Conservation (phyloP, 495 filamentous ascomycete genomes). For the Penicillium egyptiacum region DNA sequence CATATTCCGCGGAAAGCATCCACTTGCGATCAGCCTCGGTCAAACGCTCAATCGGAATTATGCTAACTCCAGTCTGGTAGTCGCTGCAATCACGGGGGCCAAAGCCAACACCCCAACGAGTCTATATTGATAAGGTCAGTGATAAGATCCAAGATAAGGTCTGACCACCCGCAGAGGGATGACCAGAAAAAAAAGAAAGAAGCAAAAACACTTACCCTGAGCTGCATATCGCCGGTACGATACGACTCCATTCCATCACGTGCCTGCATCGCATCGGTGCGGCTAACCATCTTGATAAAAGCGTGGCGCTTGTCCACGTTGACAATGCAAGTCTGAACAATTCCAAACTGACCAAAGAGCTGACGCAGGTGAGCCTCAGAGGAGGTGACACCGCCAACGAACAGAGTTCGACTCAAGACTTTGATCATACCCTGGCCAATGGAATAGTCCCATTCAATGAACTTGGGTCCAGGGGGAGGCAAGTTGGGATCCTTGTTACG, state of each 20-base stretch:
- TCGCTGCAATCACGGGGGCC: conserved; percentile 97
- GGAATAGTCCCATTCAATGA: conserved; percentile 73
- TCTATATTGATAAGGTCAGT: conserved; percentile 47
- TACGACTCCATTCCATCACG: conserved; percentile 89
- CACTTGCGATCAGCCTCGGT: conserved; percentile 97
- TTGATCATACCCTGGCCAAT: conserved; percentile 78
- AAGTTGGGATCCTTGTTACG: conserved; percentile 49
- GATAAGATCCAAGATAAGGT: background rate
- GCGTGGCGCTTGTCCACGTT: conserved; percentile 97
- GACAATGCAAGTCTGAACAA: conserved; percentile 95
- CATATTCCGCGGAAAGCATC: conserved; percentile 93
- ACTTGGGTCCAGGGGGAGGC: conserved; percentile 66
- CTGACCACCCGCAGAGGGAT: background rate
- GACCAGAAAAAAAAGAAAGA: conserved; percentile 4
- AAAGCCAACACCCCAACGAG: conserved; percentile 96
- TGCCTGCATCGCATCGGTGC: conserved; percentile 77
- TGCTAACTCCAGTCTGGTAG: conserved; percentile 86
- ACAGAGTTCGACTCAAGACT: conserved; percentile 91
- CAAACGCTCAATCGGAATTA: conserved; percentile 87
- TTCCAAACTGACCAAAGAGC: conserved; percentile 75
- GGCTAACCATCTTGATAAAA: conserved; percentile 96
- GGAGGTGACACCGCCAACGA: conserved; percentile 92
- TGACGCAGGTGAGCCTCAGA: conserved; percentile 76
- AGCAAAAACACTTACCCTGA: conserved; percentile 61
- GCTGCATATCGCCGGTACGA: conserved; percentile 67